phyloP scores from a whole-genome alignment of 2,329 filamentous ascomycete genomes.

The Dactylonectria macrodidyma region DNA sequence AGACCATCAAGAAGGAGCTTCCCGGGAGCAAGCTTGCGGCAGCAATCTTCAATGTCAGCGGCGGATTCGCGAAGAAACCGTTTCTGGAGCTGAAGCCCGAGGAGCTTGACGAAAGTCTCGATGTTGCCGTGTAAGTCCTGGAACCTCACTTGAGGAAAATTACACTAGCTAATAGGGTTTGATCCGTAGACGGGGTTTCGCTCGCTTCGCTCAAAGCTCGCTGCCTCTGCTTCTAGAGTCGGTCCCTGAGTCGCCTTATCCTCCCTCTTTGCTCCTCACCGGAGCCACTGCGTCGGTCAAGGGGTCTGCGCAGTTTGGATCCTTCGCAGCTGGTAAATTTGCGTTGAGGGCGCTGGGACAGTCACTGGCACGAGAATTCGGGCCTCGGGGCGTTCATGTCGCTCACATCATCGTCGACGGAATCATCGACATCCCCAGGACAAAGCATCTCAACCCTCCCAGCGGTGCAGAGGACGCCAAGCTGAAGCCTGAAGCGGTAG shows the following conservation, averaged over 20 bases:
- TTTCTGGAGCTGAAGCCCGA: slow-evolving; percentile 70
- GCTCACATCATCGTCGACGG: slow-evolving; percentile 88
- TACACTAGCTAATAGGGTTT: slow-evolving; percentile 14
- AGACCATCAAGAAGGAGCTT: slow-evolving; percentile 73
- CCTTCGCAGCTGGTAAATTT: slow-evolving; percentile 87
- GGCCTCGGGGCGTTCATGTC: slow-evolving; percentile 86
- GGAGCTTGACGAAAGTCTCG: slow-evolving; percentile 64
- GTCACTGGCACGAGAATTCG: slow-evolving; percentile 86
- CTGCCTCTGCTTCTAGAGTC: slow-evolving; percentile 80
- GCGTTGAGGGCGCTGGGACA: slow-evolving; percentile 82
- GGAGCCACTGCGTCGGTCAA: slow-evolving; percentile 87
- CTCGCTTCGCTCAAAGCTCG: slow-evolving; percentile 80
- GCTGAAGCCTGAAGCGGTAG: slow-evolving; percentile 81
- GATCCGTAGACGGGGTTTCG: slow-evolving; percentile 73
- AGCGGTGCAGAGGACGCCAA: slow-evolving; percentile 70
- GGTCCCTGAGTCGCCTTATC: slow-evolving; percentile 68
- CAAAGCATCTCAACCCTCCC: slow-evolving; percentile 66
- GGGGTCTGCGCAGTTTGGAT: slow-evolving; percentile 77
- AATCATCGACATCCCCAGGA: slow-evolving; percentile 84
- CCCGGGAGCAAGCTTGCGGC: slow-evolving; percentile 70
- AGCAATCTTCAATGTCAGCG: slow-evolving; percentile 79
- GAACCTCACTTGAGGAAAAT: rapidly evolving
- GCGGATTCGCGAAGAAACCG: slow-evolving; percentile 65
- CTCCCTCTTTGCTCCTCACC: slow-evolving; percentile 87
- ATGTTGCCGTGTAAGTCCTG: slow-evolving; percentile 63